Evolutionary conservation across 768 basidiomycete species (phyloP).

Genomic region (Trametes meyenii): DNA sequence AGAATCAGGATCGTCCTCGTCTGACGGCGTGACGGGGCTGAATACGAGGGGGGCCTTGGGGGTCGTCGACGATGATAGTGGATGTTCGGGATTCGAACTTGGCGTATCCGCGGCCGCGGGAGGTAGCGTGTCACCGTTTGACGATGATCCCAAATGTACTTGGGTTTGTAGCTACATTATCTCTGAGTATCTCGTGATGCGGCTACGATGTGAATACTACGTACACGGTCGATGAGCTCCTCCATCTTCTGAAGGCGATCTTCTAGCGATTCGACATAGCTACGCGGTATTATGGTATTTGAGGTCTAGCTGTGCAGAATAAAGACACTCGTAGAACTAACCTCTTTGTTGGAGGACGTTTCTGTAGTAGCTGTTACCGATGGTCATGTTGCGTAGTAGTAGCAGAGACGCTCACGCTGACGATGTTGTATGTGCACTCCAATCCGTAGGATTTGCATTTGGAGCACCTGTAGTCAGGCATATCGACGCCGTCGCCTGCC

Average conservation of each 20-base stretch:
- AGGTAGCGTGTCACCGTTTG: no score
- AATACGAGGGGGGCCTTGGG: not conserved
- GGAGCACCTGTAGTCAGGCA: not conserved
- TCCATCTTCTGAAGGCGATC: constrained; percentile 26
- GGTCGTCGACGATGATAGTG: not conserved
- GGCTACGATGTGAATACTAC: not conserved
- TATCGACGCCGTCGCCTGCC: not conserved
- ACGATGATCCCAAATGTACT: not conserved
- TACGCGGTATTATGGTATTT: not conserved
- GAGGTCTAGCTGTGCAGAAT: not conserved
- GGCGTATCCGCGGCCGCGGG: not conserved
- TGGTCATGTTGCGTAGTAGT: no score
- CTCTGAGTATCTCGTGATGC: not conserved
- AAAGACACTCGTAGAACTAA: not conserved
- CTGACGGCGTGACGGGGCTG: not conserved
- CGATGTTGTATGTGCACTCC: not conserved
- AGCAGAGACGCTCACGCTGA: not conserved
- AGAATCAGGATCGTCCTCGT: constrained; percentile 12
- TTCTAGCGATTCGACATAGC: constrained; percentile 28
- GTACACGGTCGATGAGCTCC: constrained; percentile 24
- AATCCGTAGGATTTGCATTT: not conserved
- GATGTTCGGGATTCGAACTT: not conserved
- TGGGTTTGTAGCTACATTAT: not conserved
- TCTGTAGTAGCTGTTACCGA: not conserved
- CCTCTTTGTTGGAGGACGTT: not conserved